phyloP scores from a whole-genome alignment of 2,329 filamentous ascomycete species.

The Ciborinia camelliae region DNA sequence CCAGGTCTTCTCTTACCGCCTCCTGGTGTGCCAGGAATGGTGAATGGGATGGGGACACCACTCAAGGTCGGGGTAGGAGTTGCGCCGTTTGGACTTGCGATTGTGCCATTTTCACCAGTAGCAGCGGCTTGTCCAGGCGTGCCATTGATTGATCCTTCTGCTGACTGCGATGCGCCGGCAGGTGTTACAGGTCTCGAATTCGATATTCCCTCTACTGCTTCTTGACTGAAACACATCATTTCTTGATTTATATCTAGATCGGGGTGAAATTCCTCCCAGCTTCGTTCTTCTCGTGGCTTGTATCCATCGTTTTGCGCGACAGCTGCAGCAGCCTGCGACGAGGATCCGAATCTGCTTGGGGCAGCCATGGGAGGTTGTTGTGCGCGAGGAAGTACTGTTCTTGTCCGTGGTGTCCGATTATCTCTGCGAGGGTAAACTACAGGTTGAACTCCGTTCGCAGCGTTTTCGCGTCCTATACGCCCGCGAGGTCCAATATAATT shows the following conservation, averaged over 20 bases:
- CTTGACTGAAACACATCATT: constrained; percentile 74
- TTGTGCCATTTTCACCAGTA: constrained; percentile 27
- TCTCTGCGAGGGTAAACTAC: constrained; percentile 48
- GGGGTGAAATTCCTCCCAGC: constrained; percentile 97
- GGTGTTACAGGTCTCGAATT: constrained; percentile 46
- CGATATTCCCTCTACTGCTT: constrained; percentile 76
- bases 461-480: constrained; percentile 50
- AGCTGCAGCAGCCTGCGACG: constrained; percentile 73
- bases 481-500: constrained; percentile 51
- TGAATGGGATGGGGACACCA: constrained; percentile 26
- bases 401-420: constrained; percentile 55
- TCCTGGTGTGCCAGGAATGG: constrained; percentile 39
- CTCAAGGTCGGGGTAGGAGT: constrained; percentile 29
- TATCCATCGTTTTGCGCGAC: constrained; percentile 93
- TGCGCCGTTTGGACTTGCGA: constrained; percentile 30
- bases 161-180: constrained; percentile 37
- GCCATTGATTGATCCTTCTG: constrained; percentile 44
- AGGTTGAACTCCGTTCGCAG: constrained; percentile 45
- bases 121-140: constrained; percentile 30
- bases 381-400: constrained; percentile 50
- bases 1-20: constrained; percentile 57
- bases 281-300: constrained; percentile 92
- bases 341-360: constrained; percentile 30
- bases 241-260: constrained; percentile 84
- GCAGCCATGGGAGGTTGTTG: constrained; percentile 45